Conservation (phyloP, 2,329 filamentous ascomycete species). For the Pseudocercospora ulei region DNA sequence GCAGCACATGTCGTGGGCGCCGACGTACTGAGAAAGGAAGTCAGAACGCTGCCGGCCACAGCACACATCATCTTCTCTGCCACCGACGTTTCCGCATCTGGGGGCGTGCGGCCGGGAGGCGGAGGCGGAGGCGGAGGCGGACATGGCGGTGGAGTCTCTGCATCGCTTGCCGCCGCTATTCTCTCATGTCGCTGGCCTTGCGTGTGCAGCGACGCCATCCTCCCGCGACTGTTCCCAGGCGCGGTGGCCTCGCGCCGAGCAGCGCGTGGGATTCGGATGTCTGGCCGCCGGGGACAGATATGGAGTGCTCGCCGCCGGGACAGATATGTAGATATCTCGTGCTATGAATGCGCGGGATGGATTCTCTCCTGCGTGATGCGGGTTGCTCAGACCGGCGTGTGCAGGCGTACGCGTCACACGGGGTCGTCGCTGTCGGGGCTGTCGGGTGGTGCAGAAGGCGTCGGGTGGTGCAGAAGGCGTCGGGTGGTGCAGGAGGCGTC, state of each 20-base stretch:
- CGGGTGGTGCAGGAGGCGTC: too few relatives aligned
- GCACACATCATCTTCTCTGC: conserved; percentile 92
- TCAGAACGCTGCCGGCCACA: conserved; percentile 79
- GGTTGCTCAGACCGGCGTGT: too few relatives aligned
- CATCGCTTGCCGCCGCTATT: conserved; percentile 24
- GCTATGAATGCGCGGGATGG: too few relatives aligned
- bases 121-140: conserved; percentile 16
- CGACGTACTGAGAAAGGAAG: conserved; percentile 70
- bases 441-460: too few relatives aligned
- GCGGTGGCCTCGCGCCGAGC: conserved; percentile 14
- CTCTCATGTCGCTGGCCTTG: conserved; percentile 37
- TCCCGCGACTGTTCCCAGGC: conserved; percentile 13
- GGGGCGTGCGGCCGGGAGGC: conserved; percentile 17
- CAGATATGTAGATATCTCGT: too few relatives aligned
- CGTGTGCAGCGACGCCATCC: conserved; percentile 26
- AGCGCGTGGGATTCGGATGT: conserved; percentile 16
- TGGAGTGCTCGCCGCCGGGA: not conserved
- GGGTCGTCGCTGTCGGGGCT: too few relatives aligned
- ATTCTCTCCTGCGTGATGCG: too few relatives aligned
- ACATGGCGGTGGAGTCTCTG: conserved; percentile 7
- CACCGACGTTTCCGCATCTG: conserved; percentile 59
- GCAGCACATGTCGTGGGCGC: not conserved
- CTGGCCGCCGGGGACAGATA: conserved; percentile 7
- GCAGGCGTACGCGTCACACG: too few relatives aligned
- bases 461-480: too few relatives aligned